A percentile compares a stretch with the other conserved stretches of the same genome.
Evolutionary conservation across 2,329 filamentous ascomycete genomes (phyloP).

Genomic region (Byssochlamys sp.): DNA sequence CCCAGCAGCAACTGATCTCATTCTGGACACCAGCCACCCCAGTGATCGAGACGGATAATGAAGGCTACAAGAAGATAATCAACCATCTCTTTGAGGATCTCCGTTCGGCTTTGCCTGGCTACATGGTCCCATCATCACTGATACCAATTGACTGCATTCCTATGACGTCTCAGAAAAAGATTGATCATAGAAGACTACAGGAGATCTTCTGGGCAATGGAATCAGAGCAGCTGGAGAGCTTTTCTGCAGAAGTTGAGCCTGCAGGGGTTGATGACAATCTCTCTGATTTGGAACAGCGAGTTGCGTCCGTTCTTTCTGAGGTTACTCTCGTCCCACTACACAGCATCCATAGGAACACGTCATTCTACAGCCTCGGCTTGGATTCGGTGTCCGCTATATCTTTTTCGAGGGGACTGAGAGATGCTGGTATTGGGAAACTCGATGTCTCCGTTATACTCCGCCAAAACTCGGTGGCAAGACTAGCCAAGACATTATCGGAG

Average conservation of each 20-base stretch:
- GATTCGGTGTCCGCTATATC: slow-evolving; percentile 76
- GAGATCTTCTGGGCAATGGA: slow-evolving; percentile 40
- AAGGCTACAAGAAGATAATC: slow-evolving; percentile 16
- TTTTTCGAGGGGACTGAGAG: slow-evolving; percentile 50
- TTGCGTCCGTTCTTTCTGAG: slow-evolving; percentile 48
- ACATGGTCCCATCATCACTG: slow-evolving; percentile 70
- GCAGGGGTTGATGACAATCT: slow-evolving; percentile 32
- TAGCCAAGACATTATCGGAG: slow-evolving; percentile 35
- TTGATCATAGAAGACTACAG: slow-evolving; percentile 51
- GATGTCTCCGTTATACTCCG: slow-evolving; percentile 62
- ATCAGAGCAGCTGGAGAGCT: slow-evolving; percentile 36
- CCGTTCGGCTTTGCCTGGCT: slow-evolving; percentile 51
- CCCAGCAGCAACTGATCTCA: slow-evolving; percentile 50
- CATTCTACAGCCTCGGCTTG: slow-evolving; percentile 67
- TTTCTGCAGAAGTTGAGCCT: slow-evolving; percentile 19
- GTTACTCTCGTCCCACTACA: slow-evolving; percentile 38
- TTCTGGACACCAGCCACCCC: slow-evolving; percentile 53
- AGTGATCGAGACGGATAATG: not conserved
- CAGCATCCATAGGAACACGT: slow-evolving; percentile 54
- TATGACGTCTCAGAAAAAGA: slow-evolving; percentile 64
- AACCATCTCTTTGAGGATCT: slow-evolving; percentile 47
- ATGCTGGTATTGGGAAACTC: slow-evolving; percentile 39
- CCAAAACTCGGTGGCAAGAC: slow-evolving; percentile 54
- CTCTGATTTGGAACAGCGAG: slow-evolving; percentile 45
- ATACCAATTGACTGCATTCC: slow-evolving; percentile 62